These are phyloP conservation scores for Sarocladiaceae sp. DNA, from an alignment of 2,329 filamentous ascomycete genomes.

Conservation along the genomic window DNA sequence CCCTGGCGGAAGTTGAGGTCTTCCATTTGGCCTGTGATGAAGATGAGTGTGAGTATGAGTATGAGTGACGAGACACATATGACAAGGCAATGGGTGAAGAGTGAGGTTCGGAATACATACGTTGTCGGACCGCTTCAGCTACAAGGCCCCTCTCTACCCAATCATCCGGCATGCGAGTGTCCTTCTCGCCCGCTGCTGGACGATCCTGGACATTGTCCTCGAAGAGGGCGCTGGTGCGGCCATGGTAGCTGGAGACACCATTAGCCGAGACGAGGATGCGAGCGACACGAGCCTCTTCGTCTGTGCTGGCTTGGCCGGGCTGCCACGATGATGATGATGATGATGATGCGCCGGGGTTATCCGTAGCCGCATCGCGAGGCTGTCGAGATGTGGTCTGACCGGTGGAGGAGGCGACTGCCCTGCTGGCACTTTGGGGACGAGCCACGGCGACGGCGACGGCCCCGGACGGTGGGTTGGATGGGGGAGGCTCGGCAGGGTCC, in stretches of 20 bases:
- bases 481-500: too few relatives aligned
- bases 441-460: too few relatives aligned
- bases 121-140: slow-evolving; percentile 39
- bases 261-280: slow-evolving; percentile 33
- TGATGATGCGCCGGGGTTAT: too few relatives aligned
- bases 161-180: slow-evolving; percentile 25
- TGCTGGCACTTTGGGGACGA: too few relatives aligned
- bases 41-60: neutral
- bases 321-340: neutral
- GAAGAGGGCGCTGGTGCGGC: slow-evolving; percentile 41
- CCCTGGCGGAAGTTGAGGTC: slow-evolving; percentile 36
- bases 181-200: slow-evolving; percentile 12
- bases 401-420: too few relatives aligned
- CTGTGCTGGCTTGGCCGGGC: slow-evolving; percentile 6
- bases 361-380: too few relatives aligned
- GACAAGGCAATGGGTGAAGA: too few relatives aligned
- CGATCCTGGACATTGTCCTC: slow-evolving; percentile 28
- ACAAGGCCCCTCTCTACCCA: slow-evolving; percentile 39
- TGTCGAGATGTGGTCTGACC: too few relatives aligned
- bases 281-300: slow-evolving; percentile 19
- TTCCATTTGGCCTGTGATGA: slow-evolving; percentile 37
- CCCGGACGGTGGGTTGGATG: too few relatives aligned
- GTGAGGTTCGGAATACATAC: slow-evolving; percentile 22
- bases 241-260: slow-evolving; percentile 39
- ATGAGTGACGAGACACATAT: neutral